Evolutionary conservation across 1,139 yeast genomes (phyloP).

Genomic region (Nakaseomyces glabratus): DNA sequence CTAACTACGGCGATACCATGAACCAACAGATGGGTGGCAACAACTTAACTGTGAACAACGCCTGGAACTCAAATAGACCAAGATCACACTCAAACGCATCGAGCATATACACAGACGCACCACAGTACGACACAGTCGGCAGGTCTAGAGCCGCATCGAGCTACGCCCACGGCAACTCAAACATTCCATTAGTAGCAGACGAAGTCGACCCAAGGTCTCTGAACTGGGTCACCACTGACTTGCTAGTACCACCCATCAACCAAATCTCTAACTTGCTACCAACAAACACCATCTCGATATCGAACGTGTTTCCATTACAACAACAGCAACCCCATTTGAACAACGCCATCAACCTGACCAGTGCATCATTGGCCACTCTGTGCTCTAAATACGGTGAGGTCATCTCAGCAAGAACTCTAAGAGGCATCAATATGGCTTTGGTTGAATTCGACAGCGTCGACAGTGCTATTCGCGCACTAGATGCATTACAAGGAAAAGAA

Average conservation of each 20-base stretch:
- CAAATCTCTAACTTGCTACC: conserved; percentile 26
- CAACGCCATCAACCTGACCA: conserved; percentile 27
- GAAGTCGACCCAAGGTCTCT: conserved; percentile 44
- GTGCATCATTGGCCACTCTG: conserved; percentile 35
- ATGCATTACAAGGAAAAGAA: conserved; percentile 71
- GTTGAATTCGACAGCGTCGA: conserved; percentile 67
- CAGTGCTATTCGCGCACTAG: conserved; percentile 68
- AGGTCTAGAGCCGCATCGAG: conserved; percentile 38
- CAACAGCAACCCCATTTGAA: conserved; percentile 36
- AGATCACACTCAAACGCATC: conserved; percentile 28
- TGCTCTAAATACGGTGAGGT: conserved; percentile 47
- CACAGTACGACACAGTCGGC: conserved; percentile 15
- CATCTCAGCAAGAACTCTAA: conserved; percentile 48
- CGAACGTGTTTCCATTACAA: conserved; percentile 55
- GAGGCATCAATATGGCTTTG: conserved; percentile 49
- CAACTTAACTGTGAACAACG: conserved; percentile 9
- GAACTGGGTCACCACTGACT: conserved; percentile 53
- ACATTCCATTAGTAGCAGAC: conserved; percentile 37
- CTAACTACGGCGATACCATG: conserved; percentile 14
- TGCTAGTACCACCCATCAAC: conserved; percentile 52
- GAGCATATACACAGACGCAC: conserved; percentile 25
- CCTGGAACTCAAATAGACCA: conserved; percentile 16
- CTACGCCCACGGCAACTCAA: conserved; percentile 21
- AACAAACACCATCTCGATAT: conserved; percentile 65
- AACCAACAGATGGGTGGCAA: not conserved